Evolutionary conservation across 331 rosid genomes (phyloP), one percentile per base, ranked within the genome.

Genomic region (Malus hybrid): DNA sequence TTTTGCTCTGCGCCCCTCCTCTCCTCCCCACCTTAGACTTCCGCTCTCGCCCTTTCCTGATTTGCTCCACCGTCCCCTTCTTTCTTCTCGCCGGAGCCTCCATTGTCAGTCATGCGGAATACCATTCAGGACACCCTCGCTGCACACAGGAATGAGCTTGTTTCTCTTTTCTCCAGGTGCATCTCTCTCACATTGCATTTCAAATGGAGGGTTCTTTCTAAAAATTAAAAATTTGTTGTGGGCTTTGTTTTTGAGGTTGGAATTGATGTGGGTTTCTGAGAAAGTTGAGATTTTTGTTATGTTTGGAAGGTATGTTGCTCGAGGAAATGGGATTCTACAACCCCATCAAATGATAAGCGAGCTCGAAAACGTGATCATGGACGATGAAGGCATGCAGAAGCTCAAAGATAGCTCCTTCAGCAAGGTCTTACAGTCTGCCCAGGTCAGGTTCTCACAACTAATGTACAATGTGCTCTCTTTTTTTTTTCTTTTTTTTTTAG

Each of bases 161-260:
- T 84, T 63, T 86, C 87, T 48, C 93, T 88, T 74, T 84, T 86
- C 76, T 78, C 90, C 20, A 82, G 88, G 90, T 84, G 52, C 29
- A 7, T 67, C 18, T 74, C 50, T 65, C 29, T 59, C 34, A 14
- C 67, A 5, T 29, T 28, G 67, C 7, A 62, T 28, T 29, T 63
- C 36, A 28, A 63, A 63, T 63, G 12, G 42, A 14, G 65, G 67
- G 42, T 31, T 57, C 32, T 61, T 61, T 61, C 12, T 27, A 4
- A 27, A 61, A 61, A 11, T 57, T 10, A 20, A 20, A 10, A 18
- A 10, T 0, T 3, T 39, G 10, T 2, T 39, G 44, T 39, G 44
- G 3, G 44, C 0, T 39, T 39, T 8, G 11, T 39, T 8, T 39
- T 39, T 39, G 10, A 9, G 44, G 3, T 39, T 39, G 44, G 44